Evolutionary conservation across 805 yeast species (phyloP), one percentile per base, ranked within the genome.

Genomic region (Lipomyces sp.): DNA sequence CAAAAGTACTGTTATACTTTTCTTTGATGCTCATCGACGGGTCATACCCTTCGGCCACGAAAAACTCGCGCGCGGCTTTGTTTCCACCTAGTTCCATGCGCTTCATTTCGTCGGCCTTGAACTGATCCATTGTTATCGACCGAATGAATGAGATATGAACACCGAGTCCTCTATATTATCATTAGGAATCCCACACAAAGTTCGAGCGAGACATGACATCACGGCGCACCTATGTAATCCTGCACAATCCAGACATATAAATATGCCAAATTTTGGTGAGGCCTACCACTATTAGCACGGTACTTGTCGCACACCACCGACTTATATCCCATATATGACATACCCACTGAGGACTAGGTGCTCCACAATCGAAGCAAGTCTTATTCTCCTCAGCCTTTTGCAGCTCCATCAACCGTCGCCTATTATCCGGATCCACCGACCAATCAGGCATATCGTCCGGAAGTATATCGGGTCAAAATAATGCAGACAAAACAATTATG

Each of bases 91-190:
- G 32, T 35, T 94, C 98, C 98, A 95, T 94, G 66, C 96, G 82
- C 71, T 85, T 79, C 65, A 93, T 83, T 77, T 95, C 99, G 53
- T 93, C 97, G 3, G 92, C 88, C 80, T 94, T 95, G 82, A 96
- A 95, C 80, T 92, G 98, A 79, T 95, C 99, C 99, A 95, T 95
- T 6, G 98, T 95, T 73, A 95, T 93, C 34, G 97, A 90, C 76
- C 99, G 84, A 48, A 95, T 98, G 81, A 95, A 95, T 53, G 98
- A 93, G 65, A 95, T 87, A 77, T 95, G 99, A 54, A 95, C 99
- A 51, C 99, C 99, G 58, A 95, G 82, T 11, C 98, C 96, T 78
- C 97, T 85, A 39, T 15, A 29, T 60, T 5, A 61, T 60, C n/a
- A 13, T 24, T 35, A 60, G 45, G 13, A n/a, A 24, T 11, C 6